Evolutionary conservation across 768 basidiomycete genomes (phyloP).

Genomic region (Lentinula detonsa): DNA sequence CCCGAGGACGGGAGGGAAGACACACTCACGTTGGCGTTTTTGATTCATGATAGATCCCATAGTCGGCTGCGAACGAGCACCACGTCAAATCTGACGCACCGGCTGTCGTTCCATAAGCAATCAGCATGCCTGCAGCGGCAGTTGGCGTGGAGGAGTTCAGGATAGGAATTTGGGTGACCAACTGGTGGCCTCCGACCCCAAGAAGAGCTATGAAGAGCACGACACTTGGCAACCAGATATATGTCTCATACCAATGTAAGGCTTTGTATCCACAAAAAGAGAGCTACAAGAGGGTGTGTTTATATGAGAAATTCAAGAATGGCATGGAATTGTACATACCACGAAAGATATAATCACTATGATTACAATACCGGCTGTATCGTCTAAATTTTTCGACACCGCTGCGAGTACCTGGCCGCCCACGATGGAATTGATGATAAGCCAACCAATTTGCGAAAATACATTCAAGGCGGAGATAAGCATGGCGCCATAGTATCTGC

Average conservation of each 20-base stretch:
- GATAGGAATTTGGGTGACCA: conserved; percentile 24
- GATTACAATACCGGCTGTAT: conserved; percentile 33
- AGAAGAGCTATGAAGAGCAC: conserved; percentile 58
- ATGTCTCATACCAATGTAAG: conserved; percentile 58
- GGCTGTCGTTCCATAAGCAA: conserved; percentile 33
- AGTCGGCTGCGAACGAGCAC: conserved; percentile 38
- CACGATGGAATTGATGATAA: conserved; percentile 61
- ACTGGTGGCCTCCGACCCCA: conserved; percentile 58
- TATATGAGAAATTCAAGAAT: neutral
- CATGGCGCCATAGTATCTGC: conserved; percentile 52
- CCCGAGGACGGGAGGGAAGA: neutral
- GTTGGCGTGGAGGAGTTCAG: conserved; percentile 17
- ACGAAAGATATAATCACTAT: conserved; percentile 30
- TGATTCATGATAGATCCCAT: conserved; percentile 33
- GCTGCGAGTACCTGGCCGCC: conserved; percentile 64
- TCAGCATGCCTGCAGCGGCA: conserved; percentile 20
- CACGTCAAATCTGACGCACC: conserved; percentile 33
- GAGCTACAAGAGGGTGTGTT: conserved; percentile 17
- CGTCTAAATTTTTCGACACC: conserved; percentile 31
- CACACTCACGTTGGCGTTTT: neutral
- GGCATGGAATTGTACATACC: conserved; percentile 17
- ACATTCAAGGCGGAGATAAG: conserved; percentile 52
- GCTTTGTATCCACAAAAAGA: conserved; percentile 63
- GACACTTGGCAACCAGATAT: conserved; percentile 64
- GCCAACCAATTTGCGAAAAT: conserved; percentile 54